Base-by-base conservation (phyloP, 148 eudicot genomes). In the Cornus florida region DNA sequence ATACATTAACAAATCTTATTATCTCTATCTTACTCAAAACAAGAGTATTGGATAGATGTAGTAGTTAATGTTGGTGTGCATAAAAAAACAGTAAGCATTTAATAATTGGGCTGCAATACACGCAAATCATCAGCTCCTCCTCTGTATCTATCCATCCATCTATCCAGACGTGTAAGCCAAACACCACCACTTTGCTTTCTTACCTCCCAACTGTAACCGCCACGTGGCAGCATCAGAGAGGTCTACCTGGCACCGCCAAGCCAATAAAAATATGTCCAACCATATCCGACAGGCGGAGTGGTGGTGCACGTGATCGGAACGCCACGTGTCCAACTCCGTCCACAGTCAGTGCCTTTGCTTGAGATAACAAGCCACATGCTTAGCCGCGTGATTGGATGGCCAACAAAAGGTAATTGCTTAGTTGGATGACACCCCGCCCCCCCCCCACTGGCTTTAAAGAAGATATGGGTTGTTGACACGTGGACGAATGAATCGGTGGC, bases 131-230 rank as follows among this genome's bases (percentile, higher is more conserved):
- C 59, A 3, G 59, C 17, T 19, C 12, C 17, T 16, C 12, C 59
- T 53, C 59, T 22, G 5, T 62, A 5, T 12, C 5, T 62, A 28
- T 31, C 5, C 1, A 28, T 31, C 5, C 1, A 39, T 7, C 11
- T 33, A 8, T 57, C 60, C 38, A 64, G 69, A 56, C 82, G 85
- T 83, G 70, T 67, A 83, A 76, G 83, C 41, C 70, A 79, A 83
- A 71, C 77, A 31, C 24, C 56, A 83, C 83, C 5, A 39, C 43
- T 39, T 43, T 43, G 8, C 48, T 43, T 43, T 79, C 73, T 71
- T 53, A 9, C 14, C 2, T n/a, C 43, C 46, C 83, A 12, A 74
- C 53, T 33, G 50, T 13, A 56, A 22, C 70, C 3, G 60, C 78
- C 83, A 84, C 78, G 81, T 77, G 81, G 78, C 74, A 1, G 14